phyloP scores from a whole-genome alignment of 192 early-diverging fungal species.

The Backusella tarrabulga region DNA sequence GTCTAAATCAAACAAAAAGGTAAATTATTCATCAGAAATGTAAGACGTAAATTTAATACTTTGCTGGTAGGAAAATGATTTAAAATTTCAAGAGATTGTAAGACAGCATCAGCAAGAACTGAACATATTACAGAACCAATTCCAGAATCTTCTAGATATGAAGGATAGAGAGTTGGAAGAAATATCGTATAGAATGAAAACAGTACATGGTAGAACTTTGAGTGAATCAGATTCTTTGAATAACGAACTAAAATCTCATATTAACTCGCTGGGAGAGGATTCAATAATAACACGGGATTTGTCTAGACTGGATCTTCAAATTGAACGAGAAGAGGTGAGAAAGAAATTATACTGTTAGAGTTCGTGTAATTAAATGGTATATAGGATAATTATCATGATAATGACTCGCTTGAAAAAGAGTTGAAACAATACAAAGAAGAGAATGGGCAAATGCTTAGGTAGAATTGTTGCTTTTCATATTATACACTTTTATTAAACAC shows the following conservation, averaged over 20 bases:
- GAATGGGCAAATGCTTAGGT: conserved; percentile 21
- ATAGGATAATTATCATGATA: neutral
- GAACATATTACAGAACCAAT: conserved; percentile 29
- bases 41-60: too few species aligned
- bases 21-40: neutral
- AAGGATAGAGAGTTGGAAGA: conserved; percentile 21
- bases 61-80: neutral
- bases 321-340: neutral
- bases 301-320: neutral
- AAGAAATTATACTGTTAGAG: neutral
- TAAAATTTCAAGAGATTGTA: conserved; percentile 22
- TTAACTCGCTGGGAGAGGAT: neutral
- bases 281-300: neutral
- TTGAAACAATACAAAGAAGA: conserved; percentile 12
- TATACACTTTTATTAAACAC: neutral
- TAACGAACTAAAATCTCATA: neutral
- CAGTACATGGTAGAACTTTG: conserved; percentile 16
- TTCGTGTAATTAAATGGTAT: neutral
- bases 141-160: conserved; percentile 18
- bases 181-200: conserved; percentile 14
- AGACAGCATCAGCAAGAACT: conserved; percentile 22
- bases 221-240: conserved; percentile 12
- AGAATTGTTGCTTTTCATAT: neutral
- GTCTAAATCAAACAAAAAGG: neutral
- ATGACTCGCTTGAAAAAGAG: conserved; percentile 1